These are phyloP conservation scores for Aspergillus vadensis DNA, from an alignment of 2,329 filamentous ascomycete genomes.

Conservation along the genomic window DNA sequence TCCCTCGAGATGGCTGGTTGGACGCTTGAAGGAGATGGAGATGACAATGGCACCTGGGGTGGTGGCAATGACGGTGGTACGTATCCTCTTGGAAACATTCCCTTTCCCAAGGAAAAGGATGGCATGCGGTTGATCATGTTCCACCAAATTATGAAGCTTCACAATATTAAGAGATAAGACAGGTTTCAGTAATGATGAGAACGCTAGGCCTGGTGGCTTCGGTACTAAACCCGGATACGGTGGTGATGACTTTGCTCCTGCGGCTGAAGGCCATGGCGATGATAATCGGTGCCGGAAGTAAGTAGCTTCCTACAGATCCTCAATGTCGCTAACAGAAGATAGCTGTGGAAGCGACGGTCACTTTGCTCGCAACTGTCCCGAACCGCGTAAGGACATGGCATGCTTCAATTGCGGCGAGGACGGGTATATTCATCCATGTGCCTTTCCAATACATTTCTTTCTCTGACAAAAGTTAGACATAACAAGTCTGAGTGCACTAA, in stretches of 20 bases:
- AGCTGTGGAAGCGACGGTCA: constrained; percentile 42
- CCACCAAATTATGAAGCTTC: too few relatives aligned
- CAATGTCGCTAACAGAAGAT: not conserved
- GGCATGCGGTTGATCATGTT: too few relatives aligned
- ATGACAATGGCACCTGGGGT: too few relatives aligned
- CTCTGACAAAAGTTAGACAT: constrained; percentile 34
- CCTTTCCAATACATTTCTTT: not conserved
- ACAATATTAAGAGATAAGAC: not conserved
- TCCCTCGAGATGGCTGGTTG: too few relatives aligned
- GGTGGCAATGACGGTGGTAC: too few relatives aligned
- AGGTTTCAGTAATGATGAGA: constrained; percentile 21
- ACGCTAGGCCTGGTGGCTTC: constrained; percentile 16
- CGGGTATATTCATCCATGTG: constrained; percentile 32
- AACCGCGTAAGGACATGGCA: constrained; percentile 41
- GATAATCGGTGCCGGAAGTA: constrained; percentile 42
- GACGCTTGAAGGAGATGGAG: too few relatives aligned
- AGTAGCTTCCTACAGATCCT: constrained; percentile 16
- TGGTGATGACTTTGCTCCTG: constrained; percentile 12
- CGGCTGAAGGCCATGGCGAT: constrained; percentile 8
- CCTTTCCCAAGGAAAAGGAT: too few relatives aligned
- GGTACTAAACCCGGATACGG: constrained; percentile 4
- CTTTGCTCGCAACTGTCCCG: constrained; percentile 48
- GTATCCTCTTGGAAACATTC: too few relatives aligned
- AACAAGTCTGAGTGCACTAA: constrained; percentile 49
- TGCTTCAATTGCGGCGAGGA: constrained; percentile 49